Percentiles rank a stretch among this genome's conserved stretches.
Conservation (phyloP, 139 green algal genomes). For the Micractinium sp. region DNA sequence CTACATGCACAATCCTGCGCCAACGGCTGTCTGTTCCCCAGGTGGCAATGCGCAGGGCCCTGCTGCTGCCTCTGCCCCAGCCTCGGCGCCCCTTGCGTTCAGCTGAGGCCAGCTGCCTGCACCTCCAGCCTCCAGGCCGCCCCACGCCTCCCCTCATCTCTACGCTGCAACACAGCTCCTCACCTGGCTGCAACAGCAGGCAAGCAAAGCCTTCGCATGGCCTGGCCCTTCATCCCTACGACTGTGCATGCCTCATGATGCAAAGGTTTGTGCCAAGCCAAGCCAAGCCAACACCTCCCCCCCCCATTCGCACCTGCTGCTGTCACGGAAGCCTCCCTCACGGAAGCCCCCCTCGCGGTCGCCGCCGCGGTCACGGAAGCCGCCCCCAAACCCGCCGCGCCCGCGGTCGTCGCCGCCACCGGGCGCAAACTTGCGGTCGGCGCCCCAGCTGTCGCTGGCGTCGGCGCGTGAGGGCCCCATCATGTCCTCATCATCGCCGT, state of each 20-base stretch:
- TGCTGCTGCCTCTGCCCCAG: too few species aligned
- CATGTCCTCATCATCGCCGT: conserved; percentile 33
- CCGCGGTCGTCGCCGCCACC: conserved; percentile 15
- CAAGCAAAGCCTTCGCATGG: background rate
- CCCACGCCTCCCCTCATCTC: too few species aligned
- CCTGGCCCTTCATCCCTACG: too few species aligned
- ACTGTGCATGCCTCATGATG: too few species aligned
- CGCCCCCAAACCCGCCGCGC: conserved; percentile 34
- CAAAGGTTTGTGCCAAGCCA: too few species aligned
- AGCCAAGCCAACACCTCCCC: conserved; percentile 14
- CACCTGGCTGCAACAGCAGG: background rate
- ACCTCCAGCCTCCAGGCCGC: too few species aligned
- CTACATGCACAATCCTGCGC: too few species aligned
- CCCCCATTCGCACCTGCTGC: conserved; percentile 30
- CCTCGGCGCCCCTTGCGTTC: too few species aligned
- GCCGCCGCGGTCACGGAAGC: conserved; percentile 37
- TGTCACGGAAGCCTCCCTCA: conserved; percentile 33
- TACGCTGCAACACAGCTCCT: background rate
- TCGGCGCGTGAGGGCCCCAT: conserved; percentile 81
- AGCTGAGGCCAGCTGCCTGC: too few species aligned
- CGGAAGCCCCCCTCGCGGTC: conserved; percentile 30
- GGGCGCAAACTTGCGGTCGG: conserved; percentile 71
- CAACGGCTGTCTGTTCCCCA: too few species aligned
- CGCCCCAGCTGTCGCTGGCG: conserved; percentile 76
- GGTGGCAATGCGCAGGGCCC: too few species aligned